Conservation (phyloP, 306 rosid species). For the Sphenostylis stenocarpa region DNA sequence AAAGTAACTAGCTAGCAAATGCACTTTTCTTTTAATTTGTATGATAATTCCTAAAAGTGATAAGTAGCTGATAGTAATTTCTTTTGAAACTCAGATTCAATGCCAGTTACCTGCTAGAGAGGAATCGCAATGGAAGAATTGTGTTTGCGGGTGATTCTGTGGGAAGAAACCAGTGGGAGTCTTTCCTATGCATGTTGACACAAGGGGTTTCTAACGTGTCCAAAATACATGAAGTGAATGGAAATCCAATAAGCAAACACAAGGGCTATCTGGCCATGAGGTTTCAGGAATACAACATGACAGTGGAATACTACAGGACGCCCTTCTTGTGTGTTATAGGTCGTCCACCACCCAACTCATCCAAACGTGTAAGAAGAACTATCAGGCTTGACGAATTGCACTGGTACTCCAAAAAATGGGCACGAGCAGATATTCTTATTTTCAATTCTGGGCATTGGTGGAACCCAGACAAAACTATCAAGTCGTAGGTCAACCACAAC, state of each 20-base stretch:
- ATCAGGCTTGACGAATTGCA: conserved; percentile 65
- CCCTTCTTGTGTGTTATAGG: conserved; percentile 67
- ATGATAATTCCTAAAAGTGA: neutral
- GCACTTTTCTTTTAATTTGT: neutral
- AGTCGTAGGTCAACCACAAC: conserved; percentile 36
- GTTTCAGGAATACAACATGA: conserved; percentile 68
- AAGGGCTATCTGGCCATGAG: conserved; percentile 67
- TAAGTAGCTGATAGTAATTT: neutral
- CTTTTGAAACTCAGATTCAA: conserved; percentile 57
- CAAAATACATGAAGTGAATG: conserved; percentile 69
- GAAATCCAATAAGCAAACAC: conserved; percentile 80
- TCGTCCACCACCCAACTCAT: conserved; percentile 57
- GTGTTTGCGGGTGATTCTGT: conserved; percentile 91
- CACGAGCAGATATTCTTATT: conserved; percentile 62
- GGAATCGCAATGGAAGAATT: conserved; percentile 70
- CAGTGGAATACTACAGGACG: conserved; percentile 77
- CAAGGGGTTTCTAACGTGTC: conserved; percentile 63
- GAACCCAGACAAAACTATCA: conserved; percentile 68
- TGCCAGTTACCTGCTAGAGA: conserved; percentile 74
- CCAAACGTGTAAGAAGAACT: conserved; percentile 36
- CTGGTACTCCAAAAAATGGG: conserved; percentile 67
- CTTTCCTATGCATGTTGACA: conserved; percentile 76
- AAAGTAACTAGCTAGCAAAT: neutral
- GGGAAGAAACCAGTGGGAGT: conserved; percentile 96
- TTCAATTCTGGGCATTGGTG: conserved; percentile 93